Base-by-base conservation (phyloP, 352 stramenopile species). In the Pythium brassicae region DNA sequence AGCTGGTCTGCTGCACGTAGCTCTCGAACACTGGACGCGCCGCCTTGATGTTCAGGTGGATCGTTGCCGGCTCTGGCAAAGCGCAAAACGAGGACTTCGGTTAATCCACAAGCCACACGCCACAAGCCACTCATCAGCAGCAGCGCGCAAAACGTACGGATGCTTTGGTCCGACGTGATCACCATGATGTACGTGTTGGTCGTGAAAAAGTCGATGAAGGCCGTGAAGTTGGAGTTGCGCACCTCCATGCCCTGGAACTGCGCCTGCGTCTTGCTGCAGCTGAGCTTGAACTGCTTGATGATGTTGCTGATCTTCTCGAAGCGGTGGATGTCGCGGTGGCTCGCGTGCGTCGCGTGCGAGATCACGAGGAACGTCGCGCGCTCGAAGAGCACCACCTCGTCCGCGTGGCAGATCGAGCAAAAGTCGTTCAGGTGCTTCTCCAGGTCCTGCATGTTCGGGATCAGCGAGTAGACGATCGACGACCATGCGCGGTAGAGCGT, bases 251-350 rank as follows among this genome's bases (percentile, higher is more conserved):
- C 96, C 69, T 98, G 92, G 66, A 99, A 99, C 70, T 99, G 89
- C 26, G 94, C 95, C 71, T 98, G 93, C 2, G 95, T 97, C 78
- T 99, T 99, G 66, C 88, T 97, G 75, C 97, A 99, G 71, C 83
- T 97, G 20, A 99, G 84, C 77, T 99, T 99, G 78, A 99, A 99
- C 75, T 99, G 97, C 78, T 99, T 99, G 74, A 99, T 98, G 76
- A 99, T 99, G 71, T 99, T 99, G 66, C 88, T 98, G 65, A 99
- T 99, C 68, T 99, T 99, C 81, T 99, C 97, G 71, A 99, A 99
- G 20, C 97, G 94, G 70, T 99, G 95, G 42, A 97, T 96, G 68
- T 99, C 96, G 66, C 96, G 94, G 62, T 98, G 92, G 26, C 78
- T 86, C 25, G 82, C 83, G 54, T 93, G 81, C 23, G 87, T 96